Evolutionary conservation across 2,329 filamentous ascomycete species (phyloP).

Genomic region (Aureobasidium pullulans): DNA sequence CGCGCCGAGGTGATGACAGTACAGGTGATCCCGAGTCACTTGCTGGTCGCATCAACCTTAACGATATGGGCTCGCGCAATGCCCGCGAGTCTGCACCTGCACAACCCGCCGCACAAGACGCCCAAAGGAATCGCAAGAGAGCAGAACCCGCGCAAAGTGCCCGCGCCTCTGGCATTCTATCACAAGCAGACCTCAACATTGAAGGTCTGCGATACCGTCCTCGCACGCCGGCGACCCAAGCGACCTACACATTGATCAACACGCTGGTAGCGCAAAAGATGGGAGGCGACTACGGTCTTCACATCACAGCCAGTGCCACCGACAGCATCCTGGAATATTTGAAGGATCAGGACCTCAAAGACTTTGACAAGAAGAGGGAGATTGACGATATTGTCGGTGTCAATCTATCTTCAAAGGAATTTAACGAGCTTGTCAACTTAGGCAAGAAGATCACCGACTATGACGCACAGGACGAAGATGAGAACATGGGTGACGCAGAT

Average conservation of each 20-base stretch:
- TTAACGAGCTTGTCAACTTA: slow-evolving; percentile 92
- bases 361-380: slow-evolving; percentile 97
- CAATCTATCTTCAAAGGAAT: slow-evolving; percentile 76
- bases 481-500: slow-evolving; percentile 65
- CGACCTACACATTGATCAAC: slow-evolving; percentile 89
- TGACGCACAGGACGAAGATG: slow-evolving; percentile 91
- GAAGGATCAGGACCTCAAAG: slow-evolving; percentile 92
- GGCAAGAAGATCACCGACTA: slow-evolving; percentile 99
- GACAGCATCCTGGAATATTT: slow-evolving; percentile 85
- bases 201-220: slow-evolving; percentile 90
- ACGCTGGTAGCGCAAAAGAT: slow-evolving; percentile 82
- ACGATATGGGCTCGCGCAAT: slow-evolving; percentile 86
- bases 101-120: slow-evolving; percentile 42
- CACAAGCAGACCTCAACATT: slow-evolving; percentile 76
- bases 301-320: slow-evolving; percentile 86
- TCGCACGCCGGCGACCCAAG: slow-evolving; percentile 81
- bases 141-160: slow-evolving; percentile 60
- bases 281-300: slow-evolving; percentile 87
- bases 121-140: slow-evolving; percentile 77
- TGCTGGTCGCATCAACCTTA: slow-evolving; percentile 84
- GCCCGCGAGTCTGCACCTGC: slow-evolving; percentile 73
- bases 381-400: slow-evolving; percentile 88
- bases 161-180: slow-evolving; percentile 69
- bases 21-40: slow-evolving; percentile 97
- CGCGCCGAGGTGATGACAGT: slow-evolving; percentile 84